Evolutionary conservation across 352 stramenopile species (phyloP).

Genomic region (Thalassiosira livingstoniorum): DNA sequence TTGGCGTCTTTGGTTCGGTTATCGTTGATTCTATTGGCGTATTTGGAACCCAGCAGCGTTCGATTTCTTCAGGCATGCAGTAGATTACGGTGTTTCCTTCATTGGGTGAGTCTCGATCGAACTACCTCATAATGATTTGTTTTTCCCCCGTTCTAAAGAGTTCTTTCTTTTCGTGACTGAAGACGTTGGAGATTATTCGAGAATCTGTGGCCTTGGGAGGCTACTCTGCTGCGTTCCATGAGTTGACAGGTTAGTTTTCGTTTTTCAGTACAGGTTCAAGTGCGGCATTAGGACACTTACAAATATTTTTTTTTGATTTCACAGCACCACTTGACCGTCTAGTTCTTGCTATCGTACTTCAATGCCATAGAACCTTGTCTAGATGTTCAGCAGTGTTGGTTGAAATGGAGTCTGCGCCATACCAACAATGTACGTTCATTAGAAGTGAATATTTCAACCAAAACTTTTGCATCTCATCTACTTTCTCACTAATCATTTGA

Average conservation of each 20-base stretch:
- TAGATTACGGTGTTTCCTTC: constrained; percentile 80
- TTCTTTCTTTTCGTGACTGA: not conserved
- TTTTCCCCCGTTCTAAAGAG: not conserved
- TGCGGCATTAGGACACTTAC: too few relatives aligned
- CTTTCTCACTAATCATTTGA: too few relatives aligned
- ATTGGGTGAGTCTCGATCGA: constrained; percentile 60
- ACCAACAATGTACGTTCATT: too few relatives aligned
- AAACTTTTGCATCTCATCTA: too few relatives aligned
- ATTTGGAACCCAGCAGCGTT: constrained; percentile 81
- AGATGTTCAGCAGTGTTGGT: constrained; percentile 75
- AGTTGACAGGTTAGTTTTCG: constrained; percentile 57
- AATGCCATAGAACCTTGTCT: constrained; percentile 78
- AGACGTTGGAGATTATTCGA: constrained; percentile 68
- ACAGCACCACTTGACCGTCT: constrained; percentile 70
- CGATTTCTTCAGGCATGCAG: constrained; percentile 81
- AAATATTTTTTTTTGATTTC: not conserved
- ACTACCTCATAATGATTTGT: not conserved
- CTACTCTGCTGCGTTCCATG: constrained; percentile 74
- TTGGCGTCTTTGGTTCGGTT: constrained; percentile 78
- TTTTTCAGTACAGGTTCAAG: too few relatives aligned
- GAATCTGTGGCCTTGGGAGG: constrained; percentile 76
- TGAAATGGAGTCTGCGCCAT: constrained; percentile 75
- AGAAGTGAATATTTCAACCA: too few relatives aligned
- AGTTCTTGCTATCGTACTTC: constrained; percentile 78
- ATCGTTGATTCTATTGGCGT: constrained; percentile 77